Evolutionary conservation across 345 rosid genomes (phyloP).

Genomic region (Pseudoturritis turrita): DNA sequence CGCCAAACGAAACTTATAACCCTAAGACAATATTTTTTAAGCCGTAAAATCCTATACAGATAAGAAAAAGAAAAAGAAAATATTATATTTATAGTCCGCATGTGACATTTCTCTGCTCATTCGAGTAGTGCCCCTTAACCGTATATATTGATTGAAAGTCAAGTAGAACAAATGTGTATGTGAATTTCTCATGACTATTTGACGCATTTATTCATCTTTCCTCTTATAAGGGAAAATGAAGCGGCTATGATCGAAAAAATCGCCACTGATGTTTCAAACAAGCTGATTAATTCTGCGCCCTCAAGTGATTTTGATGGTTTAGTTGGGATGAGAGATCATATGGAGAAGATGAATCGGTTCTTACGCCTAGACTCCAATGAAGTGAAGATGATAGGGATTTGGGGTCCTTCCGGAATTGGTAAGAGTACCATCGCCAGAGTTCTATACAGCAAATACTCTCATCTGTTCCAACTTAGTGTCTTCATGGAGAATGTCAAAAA

Average conservation of each 20-base stretch:
- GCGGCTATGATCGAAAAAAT: slow-evolving; percentile 17
- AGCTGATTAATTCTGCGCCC: not conserved
- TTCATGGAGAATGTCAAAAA: slow-evolving; percentile 2
- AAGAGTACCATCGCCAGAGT: slow-evolving; percentile 35
- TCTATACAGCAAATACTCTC: not conserved
- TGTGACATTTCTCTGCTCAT: too few relatives aligned
- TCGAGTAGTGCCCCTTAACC: too few relatives aligned
- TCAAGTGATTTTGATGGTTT: not conserved
- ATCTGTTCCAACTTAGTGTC: not conserved
- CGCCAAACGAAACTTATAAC: too few relatives aligned
- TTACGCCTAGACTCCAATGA: not conserved
- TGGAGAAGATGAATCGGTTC: not conserved
- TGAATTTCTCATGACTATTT: not conserved
- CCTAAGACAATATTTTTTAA: too few relatives aligned
- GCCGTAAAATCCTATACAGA: too few relatives aligned
- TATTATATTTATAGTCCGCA: too few relatives aligned
- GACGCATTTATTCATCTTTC: not conserved
- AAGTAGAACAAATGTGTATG: too few relatives aligned
- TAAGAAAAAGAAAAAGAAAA: too few relatives aligned
- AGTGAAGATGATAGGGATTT: slow-evolving; percentile 33
- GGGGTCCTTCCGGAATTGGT: slow-evolving; percentile 33
- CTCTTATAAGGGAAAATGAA: not conserved
- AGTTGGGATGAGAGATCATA: slow-evolving; percentile 24
- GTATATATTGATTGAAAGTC: too few relatives aligned
- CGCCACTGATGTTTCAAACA: not conserved